Conservation (phyloP, 2,329 filamentous ascomycete species). For the Fusarium pseudocircinatum region DNA sequence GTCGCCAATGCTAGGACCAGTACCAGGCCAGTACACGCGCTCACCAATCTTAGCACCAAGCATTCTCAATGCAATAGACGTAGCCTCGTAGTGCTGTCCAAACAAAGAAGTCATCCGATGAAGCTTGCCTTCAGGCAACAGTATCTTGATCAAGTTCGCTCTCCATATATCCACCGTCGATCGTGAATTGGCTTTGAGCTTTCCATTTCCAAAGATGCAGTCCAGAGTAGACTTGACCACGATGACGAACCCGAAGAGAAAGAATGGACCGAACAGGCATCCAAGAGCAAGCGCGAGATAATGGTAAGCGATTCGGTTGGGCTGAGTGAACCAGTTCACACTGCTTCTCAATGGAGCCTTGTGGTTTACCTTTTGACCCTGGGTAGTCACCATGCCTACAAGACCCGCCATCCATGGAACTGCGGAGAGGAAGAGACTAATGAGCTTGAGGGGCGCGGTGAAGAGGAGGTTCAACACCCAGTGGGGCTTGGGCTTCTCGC, state of each 20-base stretch:
- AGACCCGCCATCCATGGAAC: constrained; percentile 9
- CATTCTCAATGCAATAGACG: not conserved
- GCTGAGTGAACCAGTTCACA: constrained; percentile 5
- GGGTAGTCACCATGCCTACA: not conserved
- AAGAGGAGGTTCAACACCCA: not conserved
- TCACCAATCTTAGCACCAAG: not conserved
- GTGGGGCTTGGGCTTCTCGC: not conserved
- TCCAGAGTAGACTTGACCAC: not conserved
- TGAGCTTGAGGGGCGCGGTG: not conserved
- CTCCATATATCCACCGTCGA: not conserved
- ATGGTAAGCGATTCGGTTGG: not conserved
- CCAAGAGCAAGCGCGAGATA: not conserved
- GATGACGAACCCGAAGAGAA: constrained; percentile 1
- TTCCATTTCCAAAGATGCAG: not conserved
- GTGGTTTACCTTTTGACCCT: not conserved
- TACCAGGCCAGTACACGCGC: constrained; percentile 12
- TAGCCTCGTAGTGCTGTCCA: constrained; percentile 6
- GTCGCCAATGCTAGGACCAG: not conserved
- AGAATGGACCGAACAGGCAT: not conserved
- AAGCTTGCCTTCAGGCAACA: not conserved
- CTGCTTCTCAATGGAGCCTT: not conserved
- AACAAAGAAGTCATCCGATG: not conserved
- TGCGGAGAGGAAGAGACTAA: not conserved
- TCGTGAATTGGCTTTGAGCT: not conserved
- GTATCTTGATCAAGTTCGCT: not conserved